Conservation (phyloP, 2,329 filamentous ascomycete genomes). For the Torrubiella hemipterigena region DNA sequence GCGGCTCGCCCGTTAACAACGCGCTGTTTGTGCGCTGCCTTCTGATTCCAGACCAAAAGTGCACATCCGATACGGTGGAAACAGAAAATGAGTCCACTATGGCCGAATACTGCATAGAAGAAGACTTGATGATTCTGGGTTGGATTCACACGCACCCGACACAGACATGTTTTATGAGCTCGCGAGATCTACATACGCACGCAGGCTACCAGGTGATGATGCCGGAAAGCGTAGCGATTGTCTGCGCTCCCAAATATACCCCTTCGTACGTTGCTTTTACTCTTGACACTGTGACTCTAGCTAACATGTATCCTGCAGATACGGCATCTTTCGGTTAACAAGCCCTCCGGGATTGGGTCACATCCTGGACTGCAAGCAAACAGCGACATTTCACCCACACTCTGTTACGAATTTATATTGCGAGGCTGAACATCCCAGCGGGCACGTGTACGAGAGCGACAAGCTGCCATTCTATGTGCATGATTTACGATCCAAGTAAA, state of each 20-base stretch:
- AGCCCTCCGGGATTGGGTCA: conserved; percentile 82
- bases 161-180: conserved; percentile 97
- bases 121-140: conserved; percentile 76
- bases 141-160: conserved; percentile 98
- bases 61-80: conserved; percentile 88
- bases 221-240: conserved; percentile 90
- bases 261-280: conserved; percentile 50
- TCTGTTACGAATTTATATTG: conserved; percentile 62
- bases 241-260: conserved; percentile 74
- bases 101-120: conserved; percentile 77
- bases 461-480: conserved; percentile 49
- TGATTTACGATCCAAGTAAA: conserved; percentile 29
- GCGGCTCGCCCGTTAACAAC: conserved; percentile 82
- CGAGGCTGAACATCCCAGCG: conserved; percentile 51
- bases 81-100: conserved; percentile 76
- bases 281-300: conserved; percentile 1
- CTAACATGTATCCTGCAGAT: conserved; percentile 37
- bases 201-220: conserved; percentile 93
- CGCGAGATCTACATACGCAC: conserved; percentile 85
- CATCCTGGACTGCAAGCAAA: conserved; percentile 68
- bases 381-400: conserved; percentile 74
- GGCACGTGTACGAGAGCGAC: conserved; percentile 58
- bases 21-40: conserved; percentile 84
- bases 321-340: conserved; percentile 86
- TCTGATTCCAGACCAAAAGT: conserved; percentile 81